Percentiles rank a stretch among this genome's conserved stretches.
These are phyloP conservation scores for Vickermania spadyakhi DNA, from an alignment of 208 protist species.

Conservation along the genomic window DNA sequence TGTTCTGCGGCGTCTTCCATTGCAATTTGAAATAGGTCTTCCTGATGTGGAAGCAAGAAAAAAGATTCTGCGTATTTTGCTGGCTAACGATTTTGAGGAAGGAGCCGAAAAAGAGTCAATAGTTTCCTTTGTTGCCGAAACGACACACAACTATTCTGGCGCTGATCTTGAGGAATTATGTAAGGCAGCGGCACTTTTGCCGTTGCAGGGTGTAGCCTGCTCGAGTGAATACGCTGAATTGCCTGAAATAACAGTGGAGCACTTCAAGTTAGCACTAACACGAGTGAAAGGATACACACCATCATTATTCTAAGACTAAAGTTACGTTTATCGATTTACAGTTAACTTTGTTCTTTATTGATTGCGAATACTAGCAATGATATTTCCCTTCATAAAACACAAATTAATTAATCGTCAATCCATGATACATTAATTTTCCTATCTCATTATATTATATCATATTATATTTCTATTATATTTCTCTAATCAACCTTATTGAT, in stretches of 20 bases:
- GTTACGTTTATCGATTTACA: no score
- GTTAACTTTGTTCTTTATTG: no score
- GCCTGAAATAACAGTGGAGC: conserved; percentile 40
- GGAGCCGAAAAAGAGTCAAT: conserved; percentile 36
- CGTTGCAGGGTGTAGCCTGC: conserved; percentile 46
- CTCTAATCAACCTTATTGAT: no score
- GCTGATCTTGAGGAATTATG: conserved; percentile 92
- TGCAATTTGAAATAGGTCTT: conserved; percentile 72
- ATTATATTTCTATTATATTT: no score
- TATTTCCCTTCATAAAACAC: no score
- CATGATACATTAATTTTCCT: no score
- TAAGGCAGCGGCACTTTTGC: conserved; percentile 76
- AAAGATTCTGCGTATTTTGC: conserved; percentile 76
- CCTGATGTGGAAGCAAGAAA: conserved; percentile 40
- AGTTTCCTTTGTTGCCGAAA: conserved; percentile 66
- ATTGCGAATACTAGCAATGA: no score
- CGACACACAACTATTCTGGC: conserved; percentile 82
- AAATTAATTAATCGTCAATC: no score
- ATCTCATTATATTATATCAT: no score
- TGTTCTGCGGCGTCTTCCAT: conserved; percentile 81
- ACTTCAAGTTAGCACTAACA: conserved; percentile 69
- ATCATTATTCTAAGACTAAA: no score
- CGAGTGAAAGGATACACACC: conserved; percentile 62
- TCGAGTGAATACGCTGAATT: conserved; percentile 12
- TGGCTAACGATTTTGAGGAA: conserved; percentile 43